phyloP scores from a whole-genome alignment of 352 stramenopile genomes.

The Globisporangium abappressorium region DNA sequence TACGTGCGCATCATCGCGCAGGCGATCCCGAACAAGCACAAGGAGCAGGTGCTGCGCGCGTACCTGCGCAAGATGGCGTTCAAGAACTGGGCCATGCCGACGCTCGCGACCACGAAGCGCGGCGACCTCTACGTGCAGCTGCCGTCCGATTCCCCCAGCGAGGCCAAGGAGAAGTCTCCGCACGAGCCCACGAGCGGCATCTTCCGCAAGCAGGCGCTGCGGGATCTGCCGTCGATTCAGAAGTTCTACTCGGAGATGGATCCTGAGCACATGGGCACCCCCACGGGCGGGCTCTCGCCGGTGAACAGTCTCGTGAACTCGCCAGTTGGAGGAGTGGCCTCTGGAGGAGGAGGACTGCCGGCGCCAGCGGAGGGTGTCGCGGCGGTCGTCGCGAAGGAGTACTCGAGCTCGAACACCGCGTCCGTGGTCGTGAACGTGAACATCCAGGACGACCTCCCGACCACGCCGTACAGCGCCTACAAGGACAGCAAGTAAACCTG shows the following conservation, averaged over 20 bases:
- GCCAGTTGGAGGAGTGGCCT: background rate
- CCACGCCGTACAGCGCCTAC: constrained; percentile 17
- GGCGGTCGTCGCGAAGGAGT: constrained; percentile 14
- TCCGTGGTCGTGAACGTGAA: constrained; percentile 17
- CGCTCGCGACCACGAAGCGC: constrained; percentile 15
- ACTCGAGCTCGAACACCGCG: background rate
- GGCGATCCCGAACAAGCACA: constrained; percentile 17
- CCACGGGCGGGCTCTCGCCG: background rate
- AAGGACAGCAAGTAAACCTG: constrained; percentile 5
- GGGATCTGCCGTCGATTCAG: constrained; percentile 19
- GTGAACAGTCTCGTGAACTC: constrained; percentile 1
- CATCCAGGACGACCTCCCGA: constrained; percentile 13
- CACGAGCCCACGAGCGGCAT: constrained; percentile 19
- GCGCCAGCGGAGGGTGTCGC: constrained; percentile 5
- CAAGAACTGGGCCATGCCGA: constrained; percentile 10
- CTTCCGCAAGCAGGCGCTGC: constrained; percentile 20
- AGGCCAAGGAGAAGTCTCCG: constrained; percentile 9
- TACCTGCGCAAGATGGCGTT: constrained; percentile 18
- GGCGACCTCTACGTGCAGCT: constrained; percentile 23
- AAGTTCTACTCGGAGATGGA: constrained; percentile 19
- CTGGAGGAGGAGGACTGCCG: background rate
- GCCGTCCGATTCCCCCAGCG: constrained; percentile 19
- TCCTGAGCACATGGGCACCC: background rate
- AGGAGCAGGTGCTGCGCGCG: constrained; percentile 17
- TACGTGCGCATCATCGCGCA: constrained; percentile 22